Percentiles rank a stretch among this genome's conserved stretches.
Conservation (phyloP, 2,329 filamentous ascomycete genomes). For the Tolypocladium paradoxum region DNA sequence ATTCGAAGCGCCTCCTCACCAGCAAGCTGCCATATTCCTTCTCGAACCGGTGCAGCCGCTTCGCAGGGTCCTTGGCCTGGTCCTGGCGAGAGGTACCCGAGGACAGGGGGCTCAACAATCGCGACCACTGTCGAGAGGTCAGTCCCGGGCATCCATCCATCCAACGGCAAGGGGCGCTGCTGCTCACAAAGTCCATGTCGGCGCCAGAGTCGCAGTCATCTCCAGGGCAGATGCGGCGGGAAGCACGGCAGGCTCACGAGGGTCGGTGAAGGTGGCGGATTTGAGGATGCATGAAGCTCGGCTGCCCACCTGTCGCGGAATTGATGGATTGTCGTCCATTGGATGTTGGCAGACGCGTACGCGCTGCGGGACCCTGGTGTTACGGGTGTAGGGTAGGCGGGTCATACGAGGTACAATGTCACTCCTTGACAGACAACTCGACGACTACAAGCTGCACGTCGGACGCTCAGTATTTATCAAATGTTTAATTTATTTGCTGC, state of each 20-base stretch:
- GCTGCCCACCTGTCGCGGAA: neutral
- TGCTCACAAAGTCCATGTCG: conserved; percentile 9
- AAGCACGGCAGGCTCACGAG: neutral
- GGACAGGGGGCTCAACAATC: conserved; percentile 53
- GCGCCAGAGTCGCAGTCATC: conserved; percentile 28
- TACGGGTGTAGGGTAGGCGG: neutral
- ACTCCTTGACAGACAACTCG: neutral
- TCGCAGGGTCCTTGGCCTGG: conserved; percentile 50
- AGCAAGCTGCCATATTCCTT: conserved; percentile 54
- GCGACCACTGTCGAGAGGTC: conserved; percentile 44
- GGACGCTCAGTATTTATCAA: no score
- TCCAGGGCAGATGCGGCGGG: conserved; percentile 14
- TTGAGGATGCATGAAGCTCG: neutral
- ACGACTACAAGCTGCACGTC: neutral
- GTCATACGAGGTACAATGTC: neutral
- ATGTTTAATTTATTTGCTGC: no score
- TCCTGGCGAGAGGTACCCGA: conserved; percentile 45
- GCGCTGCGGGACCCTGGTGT: neutral
- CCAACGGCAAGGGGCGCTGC: neutral
- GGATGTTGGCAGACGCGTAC: neutral
- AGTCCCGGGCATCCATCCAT: neutral
- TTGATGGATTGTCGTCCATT: neutral
- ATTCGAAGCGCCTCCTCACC: conserved; percentile 26
- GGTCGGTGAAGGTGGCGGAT: neutral
- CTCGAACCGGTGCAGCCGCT: conserved; percentile 55